Evolutionary conservation across 2,329 filamentous ascomycete genomes (phyloP), one percentile per base, ranked within the genome.

Genomic region (Penicillium sp.): DNA sequence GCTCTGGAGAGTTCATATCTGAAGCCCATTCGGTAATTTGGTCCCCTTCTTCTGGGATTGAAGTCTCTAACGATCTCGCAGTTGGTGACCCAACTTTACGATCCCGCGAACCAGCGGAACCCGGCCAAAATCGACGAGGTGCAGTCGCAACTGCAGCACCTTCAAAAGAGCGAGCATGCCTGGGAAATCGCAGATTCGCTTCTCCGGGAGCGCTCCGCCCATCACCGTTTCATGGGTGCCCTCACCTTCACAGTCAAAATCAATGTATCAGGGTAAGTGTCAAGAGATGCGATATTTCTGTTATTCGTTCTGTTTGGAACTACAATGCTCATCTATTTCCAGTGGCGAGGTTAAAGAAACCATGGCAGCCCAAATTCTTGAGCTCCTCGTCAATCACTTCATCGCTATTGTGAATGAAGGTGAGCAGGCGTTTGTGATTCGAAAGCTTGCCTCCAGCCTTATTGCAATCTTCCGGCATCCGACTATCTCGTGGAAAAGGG

Each of bases 211-310:
- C 85, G 89, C 60, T 82, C 88, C 55, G 87, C 53, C 7, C 60
- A 92, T 64, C 84, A 94, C 61, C 87, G 88, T 59, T 97, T 97
- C 74, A 96, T 95, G 68, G 94, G 90, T 13, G 93, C 92, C 28
- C 80, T 96, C 53, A 97, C 93, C 0, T 87, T 96, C 60, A 95
- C 90, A 46, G 85, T 97, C 63, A 99, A 97, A 74, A 83, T 97
- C 53, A 96, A 97, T 69, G 87, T 86, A n/a, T 90, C 94, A 67
- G 90, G 86, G 87, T 88, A 75, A 58, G 78, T 60, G 16, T 45
- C 26, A 12, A 33, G n/a, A 13, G 18, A 24, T 24, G 21, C 23
- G 12, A 33, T 21, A 21, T 45, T 5, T 2, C 26, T 28, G 18
- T 29, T 31, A n/a, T 13, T 10, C 28, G 9, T 16, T 6, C 10